Evolutionary conservation across 164 flowering plant species (phyloP).

Genomic region (Aristolochia contorta): DNA sequence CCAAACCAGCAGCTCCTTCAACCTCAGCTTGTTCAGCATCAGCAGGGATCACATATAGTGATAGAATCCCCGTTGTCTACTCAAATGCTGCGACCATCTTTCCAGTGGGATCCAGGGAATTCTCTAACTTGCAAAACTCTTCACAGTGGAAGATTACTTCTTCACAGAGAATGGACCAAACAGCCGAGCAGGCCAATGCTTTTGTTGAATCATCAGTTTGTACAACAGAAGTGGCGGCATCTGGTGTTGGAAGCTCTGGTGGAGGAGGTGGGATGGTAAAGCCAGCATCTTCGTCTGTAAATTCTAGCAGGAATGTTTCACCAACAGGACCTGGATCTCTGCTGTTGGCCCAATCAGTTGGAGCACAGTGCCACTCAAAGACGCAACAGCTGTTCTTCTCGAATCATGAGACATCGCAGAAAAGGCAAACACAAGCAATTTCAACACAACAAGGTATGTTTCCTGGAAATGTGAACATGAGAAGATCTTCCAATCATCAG

Average conservation of each 20-base stretch:
- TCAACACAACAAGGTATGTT: not conserved
- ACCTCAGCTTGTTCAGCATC: not conserved
- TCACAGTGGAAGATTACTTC: constrained; percentile 6
- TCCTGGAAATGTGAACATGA: constrained; percentile 2
- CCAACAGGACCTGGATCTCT: not conserved
- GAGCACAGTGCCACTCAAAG: constrained; percentile 3
- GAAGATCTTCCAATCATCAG: constrained; percentile 7
- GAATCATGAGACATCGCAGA: constrained; percentile 7
- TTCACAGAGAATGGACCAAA: constrained; percentile 3
- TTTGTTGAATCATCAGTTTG: not conserved
- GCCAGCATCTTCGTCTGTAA: constrained; percentile 1
- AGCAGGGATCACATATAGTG: not conserved
- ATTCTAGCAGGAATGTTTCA: constrained; percentile 2
- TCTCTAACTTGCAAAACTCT: constrained; percentile 3
- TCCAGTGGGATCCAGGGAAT: constrained; percentile 6
- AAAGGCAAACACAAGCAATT: constrained; percentile 2
- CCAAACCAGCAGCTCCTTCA: constrained; percentile 2
- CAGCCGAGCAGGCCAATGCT: constrained; percentile 1
- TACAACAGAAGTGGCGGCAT: not conserved
- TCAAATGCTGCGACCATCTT: constrained; percentile 3
- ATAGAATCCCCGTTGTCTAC: constrained; percentile 3
- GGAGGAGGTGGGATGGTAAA: not conserved
- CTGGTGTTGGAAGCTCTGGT: constrained; percentile 3
- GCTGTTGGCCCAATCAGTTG: constrained; percentile 6
- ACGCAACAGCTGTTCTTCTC: constrained; percentile 11